Conservation (phyloP, 2,329 filamentous ascomycete species). For the Penicillium sp. region DNA sequence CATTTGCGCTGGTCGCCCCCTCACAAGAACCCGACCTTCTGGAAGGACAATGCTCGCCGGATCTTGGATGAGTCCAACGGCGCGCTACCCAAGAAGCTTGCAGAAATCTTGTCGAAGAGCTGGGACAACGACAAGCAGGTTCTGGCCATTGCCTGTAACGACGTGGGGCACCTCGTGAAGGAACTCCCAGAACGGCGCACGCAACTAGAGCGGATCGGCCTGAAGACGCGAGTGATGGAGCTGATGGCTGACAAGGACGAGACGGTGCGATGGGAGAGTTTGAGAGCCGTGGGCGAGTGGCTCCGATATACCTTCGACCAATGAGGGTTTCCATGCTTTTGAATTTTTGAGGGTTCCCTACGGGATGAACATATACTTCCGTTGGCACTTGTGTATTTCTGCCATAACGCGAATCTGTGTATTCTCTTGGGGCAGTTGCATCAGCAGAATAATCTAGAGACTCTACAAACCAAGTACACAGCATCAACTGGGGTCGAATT, state of each 20-base stretch:
- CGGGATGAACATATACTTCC: slow-evolving; percentile 21
- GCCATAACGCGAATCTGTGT: slow-evolving; percentile 22
- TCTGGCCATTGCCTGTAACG: slow-evolving; percentile 87
- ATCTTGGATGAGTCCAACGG: slow-evolving; percentile 83
- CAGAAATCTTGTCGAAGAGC: slow-evolving; percentile 79
- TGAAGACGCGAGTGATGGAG: slow-evolving; percentile 89
- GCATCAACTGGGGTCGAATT: background rate
- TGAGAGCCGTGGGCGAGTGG: slow-evolving; percentile 79
- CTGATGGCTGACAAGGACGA: slow-evolving; percentile 89
- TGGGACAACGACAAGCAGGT: slow-evolving; percentile 84
- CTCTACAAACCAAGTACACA: background rate
- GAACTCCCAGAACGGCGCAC: slow-evolving; percentile 81
- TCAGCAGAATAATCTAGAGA: background rate
- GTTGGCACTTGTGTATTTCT: slow-evolving; percentile 22
- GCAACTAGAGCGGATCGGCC: slow-evolving; percentile 75
- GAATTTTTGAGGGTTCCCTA: slow-evolving; percentile 8
- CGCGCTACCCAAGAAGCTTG: slow-evolving; percentile 73
- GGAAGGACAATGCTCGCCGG: slow-evolving; percentile 84
- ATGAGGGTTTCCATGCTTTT: slow-evolving; percentile 24
- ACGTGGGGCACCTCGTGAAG: slow-evolving; percentile 83
- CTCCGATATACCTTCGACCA: slow-evolving; percentile 66
- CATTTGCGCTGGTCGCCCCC: slow-evolving; percentile 92
- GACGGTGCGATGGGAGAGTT: slow-evolving; percentile 85
- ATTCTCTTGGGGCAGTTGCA: slow-evolving; percentile 6
- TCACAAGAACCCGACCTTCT: slow-evolving; percentile 82